Base-by-base conservation (phyloP, 192 early-diverging fungal genomes). In the Helicostylum pulchrum region DNA sequence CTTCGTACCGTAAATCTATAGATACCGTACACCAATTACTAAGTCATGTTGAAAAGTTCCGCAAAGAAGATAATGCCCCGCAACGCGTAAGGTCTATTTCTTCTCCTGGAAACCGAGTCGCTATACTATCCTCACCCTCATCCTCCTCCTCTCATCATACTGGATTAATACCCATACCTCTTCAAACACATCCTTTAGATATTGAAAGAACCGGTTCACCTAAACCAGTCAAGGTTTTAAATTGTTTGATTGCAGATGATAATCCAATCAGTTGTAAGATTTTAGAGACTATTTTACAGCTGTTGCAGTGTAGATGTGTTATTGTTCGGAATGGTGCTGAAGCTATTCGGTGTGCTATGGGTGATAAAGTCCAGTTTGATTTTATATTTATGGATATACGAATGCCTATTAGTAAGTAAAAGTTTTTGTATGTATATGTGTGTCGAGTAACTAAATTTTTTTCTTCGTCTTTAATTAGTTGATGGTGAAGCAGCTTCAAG, bases 381-480 rank as follows among this genome's bases (percentile, higher is more conserved):
- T 78, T 94, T 34, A 95, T 98, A 53, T 96, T 98, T 65, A 93
- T 95, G 91, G 92, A 93, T 61, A 87, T 91, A 14, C 82, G 88
- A 9, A 95, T 96, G 90, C 94, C 94, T n/a, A 90, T 94, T 42
- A 80, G 90, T 94, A 89, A 82, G 83, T 80, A 10, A 62, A 52
- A 44, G 44, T 3, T 71, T n/a, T 8, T 10, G 7, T 26, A 11
- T 46, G 31, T 43, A 47, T 46, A 14, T 58, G 3, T 30, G 54
- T 4, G 36, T 51, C 44, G 59, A 49, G 43, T 32, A 53, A 43
- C 54, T 64, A n/a, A n/a, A n/a, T n/a, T n/a, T n/a, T n/a, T 34
- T 53, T 67, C 42, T 36, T 60, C 39, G 58, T 61, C 49, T 34
- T 30, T 23, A 2, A 19, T 17, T 77, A 90, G 94, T 98, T 60